Conservation (phyloP, 306 rosid species). For the Cucurbita moschata region DNA sequence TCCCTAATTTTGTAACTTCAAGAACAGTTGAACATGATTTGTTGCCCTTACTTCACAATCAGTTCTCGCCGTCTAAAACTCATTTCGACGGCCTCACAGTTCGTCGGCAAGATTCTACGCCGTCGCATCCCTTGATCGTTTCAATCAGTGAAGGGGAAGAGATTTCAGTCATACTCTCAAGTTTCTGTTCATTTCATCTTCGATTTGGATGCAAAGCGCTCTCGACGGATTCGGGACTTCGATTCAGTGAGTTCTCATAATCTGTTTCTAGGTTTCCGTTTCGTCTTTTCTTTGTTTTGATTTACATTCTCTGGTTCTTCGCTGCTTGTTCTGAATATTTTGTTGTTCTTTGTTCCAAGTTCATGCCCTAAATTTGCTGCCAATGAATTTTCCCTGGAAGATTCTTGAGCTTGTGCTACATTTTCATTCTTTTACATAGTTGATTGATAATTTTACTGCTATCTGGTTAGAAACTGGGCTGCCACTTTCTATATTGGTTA, state of each 20-base stretch:
- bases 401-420: not conserved
- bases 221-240: not conserved
- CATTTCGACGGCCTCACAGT: not conserved
- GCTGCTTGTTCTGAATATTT: not conserved
- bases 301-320: not conserved
- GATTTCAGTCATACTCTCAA: not conserved
- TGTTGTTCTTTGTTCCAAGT: not conserved
- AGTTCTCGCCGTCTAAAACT: not conserved
- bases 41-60: not conserved
- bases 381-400: not conserved
- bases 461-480: not conserved
- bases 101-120: not conserved
- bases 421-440: not conserved
- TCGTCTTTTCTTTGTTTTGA: not conserved
- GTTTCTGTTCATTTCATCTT: not conserved
- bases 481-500: not conserved
- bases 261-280: not conserved
- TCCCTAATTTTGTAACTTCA: not conserved
- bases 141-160: not conserved
- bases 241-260: constrained; percentile 2
- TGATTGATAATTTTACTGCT: not conserved
- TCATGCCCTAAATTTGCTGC: not conserved
- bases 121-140: not conserved
- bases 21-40: not conserved
- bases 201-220: not conserved